Conservation (phyloP, 768 basidiomycete genomes). For the Rossbeevera mucosa region DNA sequence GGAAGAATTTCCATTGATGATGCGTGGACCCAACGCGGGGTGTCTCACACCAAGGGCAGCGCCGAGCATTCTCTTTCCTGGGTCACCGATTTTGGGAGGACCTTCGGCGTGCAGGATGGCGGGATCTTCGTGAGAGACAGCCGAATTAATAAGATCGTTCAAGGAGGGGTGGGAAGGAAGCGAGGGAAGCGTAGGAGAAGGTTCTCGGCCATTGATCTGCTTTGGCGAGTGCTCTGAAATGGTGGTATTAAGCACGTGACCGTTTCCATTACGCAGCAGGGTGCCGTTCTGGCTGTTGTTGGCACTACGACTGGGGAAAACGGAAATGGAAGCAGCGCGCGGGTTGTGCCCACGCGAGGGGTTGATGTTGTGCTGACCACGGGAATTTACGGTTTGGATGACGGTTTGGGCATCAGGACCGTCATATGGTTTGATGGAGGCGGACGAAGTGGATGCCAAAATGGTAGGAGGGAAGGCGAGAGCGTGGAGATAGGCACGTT, state of each 20-base stretch:
- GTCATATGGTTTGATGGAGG: constrained; percentile 86
- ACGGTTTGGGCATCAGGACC: constrained; percentile 86
- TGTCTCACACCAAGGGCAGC: constrained; percentile 81
- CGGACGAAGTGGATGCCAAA: constrained; percentile 49
- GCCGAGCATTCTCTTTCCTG: constrained; percentile 85
- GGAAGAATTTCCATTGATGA: constrained; percentile 39
- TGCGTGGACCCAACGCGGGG: constrained; percentile 63
- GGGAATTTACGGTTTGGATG: constrained; percentile 78
- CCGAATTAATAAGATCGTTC: constrained; percentile 77
- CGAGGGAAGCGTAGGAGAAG: constrained; percentile 77
- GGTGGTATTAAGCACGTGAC: constrained; percentile 37
- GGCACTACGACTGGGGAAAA: constrained; percentile 51
- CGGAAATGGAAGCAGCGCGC: constrained; percentile 64
- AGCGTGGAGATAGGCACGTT: constrained; percentile 68
- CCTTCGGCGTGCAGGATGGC: constrained; percentile 51
- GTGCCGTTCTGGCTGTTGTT: constrained; percentile 35
- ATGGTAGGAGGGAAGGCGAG: constrained; percentile 77
- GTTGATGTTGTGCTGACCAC: constrained; percentile 56
- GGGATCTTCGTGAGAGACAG: constrained; percentile 56
- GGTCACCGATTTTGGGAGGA: constrained; percentile 85
- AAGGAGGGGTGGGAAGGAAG: constrained; percentile 81
- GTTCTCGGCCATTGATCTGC: constrained; percentile 51
- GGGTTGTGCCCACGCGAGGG: constrained; percentile 68
- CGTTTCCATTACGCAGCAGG: constrained; percentile 26
- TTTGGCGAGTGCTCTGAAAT: constrained; percentile 49